Conservation (phyloP, 176 grass and related monocot species). For the Triticum monococcum region DNA sequence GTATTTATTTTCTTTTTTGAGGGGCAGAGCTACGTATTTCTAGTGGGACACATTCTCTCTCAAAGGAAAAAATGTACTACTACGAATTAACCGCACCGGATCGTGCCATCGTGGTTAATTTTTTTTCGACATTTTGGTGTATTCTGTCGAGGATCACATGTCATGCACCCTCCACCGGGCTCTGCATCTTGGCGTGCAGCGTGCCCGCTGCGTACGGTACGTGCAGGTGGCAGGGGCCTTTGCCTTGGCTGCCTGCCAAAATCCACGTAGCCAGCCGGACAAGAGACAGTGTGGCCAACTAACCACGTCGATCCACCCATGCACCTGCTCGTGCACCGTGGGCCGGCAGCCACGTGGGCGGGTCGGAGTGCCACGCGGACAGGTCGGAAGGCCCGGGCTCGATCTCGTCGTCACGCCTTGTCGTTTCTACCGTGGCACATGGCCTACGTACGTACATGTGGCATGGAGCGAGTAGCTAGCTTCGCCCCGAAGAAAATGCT, state of each 20-base stretch:
- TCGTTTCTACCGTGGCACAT: conserved; percentile 19
- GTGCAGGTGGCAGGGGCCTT: not conserved
- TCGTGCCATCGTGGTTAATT: too few relatives aligned
- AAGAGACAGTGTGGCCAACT: not conserved
- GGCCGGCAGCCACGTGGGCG: not conserved
- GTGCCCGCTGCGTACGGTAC: not conserved
- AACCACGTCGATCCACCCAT: conserved; percentile 11
- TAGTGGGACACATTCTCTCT: too few relatives aligned
- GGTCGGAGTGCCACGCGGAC: conserved; percentile 16
- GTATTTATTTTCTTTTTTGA: too few relatives aligned
- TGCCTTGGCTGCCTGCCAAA: not conserved
- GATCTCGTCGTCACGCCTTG: not conserved
- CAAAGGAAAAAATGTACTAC: too few relatives aligned
- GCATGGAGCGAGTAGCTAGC: not conserved
- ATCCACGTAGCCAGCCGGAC: conserved; percentile 2
- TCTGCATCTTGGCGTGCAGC: not conserved
- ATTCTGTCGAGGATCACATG: not conserved
- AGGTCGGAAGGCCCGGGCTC: not conserved
- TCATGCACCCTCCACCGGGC: not conserved
- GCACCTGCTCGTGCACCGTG: not conserved
- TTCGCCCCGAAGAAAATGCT: conserved; percentile 15
- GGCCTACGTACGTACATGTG: conserved; percentile 16
- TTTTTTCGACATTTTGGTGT: too few relatives aligned
- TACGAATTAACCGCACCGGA: not conserved
- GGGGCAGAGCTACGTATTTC: too few relatives aligned